These are phyloP conservation scores for Amanita rubescens DNA, from an alignment of 768 basidiomycete genomes.

Conservation along the genomic window DNA sequence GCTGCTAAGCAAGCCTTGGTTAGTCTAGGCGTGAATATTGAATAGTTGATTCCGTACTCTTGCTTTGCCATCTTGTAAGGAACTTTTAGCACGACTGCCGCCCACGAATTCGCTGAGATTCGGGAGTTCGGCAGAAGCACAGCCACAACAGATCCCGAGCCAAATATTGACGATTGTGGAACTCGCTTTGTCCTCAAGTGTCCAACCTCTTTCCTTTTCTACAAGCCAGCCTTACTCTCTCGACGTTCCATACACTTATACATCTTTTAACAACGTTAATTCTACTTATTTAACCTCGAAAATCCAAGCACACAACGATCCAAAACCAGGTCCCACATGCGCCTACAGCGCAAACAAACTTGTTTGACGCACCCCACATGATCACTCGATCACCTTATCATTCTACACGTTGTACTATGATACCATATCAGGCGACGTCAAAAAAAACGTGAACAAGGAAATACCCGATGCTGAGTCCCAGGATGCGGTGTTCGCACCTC, in stretches of 20 bases:
- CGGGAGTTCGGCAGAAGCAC: neutral
- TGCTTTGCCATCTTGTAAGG: too few species aligned
- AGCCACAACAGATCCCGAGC: neutral
- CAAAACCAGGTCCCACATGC: neutral
- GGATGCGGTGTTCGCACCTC: neutral
- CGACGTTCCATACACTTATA: too few species aligned
- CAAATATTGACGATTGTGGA: slow-evolving; percentile 5
- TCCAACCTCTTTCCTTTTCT: too few species aligned
- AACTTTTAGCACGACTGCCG: too few species aligned
- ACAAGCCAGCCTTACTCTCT: too few species aligned
- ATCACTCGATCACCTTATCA: neutral
- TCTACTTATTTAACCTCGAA: too few species aligned
- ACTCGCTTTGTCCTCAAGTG: neutral
- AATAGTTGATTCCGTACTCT: too few species aligned
- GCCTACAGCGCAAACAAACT: neutral
- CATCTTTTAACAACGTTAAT: too few species aligned
- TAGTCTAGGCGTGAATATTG: too few species aligned
- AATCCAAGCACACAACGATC: too few species aligned
- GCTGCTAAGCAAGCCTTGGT: too few species aligned
- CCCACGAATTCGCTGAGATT: neutral
- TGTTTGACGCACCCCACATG: neutral
- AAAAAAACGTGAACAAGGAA: slow-evolving; percentile 7
- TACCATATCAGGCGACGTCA: neutral
- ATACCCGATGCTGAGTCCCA: neutral
- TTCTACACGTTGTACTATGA: neutral